Conservation (phyloP, 1,284 basidiomycete species). For the Thecaphora frezii region DNA sequence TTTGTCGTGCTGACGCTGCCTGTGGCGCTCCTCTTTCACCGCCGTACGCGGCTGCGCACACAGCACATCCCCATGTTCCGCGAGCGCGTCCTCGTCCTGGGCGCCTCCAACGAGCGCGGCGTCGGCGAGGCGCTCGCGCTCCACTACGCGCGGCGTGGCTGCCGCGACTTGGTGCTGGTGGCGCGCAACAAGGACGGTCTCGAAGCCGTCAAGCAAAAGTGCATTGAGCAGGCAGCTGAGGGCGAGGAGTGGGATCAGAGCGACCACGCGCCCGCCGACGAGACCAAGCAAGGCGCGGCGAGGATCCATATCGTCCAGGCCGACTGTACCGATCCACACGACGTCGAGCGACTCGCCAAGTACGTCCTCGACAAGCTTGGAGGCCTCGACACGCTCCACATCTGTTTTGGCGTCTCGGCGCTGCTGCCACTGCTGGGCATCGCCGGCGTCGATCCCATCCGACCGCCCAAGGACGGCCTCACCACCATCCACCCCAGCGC, state of each 20-base stretch:
- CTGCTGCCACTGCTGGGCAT: conserved; percentile 75
- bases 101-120: conserved; percentile 71
- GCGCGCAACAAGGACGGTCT: conserved; percentile 70
- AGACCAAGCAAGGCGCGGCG: conserved; percentile 38
- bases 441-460: conserved; percentile 66
- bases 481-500: conserved; percentile 63
- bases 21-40: conserved; percentile 18
- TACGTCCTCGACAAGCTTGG: conserved; percentile 67
- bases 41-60: conserved; percentile 14
- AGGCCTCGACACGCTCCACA: conserved; percentile 79
- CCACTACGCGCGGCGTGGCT: conserved; percentile 74
- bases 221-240: conserved; percentile 52
- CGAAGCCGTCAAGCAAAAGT: conserved; percentile 69
- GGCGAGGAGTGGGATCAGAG: conserved; percentile 45
- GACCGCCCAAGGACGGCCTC: conserved; percentile 61
- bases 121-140: conserved; percentile 76
- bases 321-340: conserved; percentile 71
- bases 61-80: conserved; percentile 56
- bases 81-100: conserved; percentile 77
- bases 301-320: conserved; percentile 61
- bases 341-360: conserved; percentile 70
- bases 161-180: conserved; percentile 72
- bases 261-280: conserved; percentile 35
- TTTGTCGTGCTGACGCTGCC: conserved; percentile 18
- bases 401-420: conserved; percentile 83